Percentiles rank a stretch among this genome's conserved stretches.
Conservation (phyloP, 352 stramenopile species). For the Phytopythium kandeliae region DNA sequence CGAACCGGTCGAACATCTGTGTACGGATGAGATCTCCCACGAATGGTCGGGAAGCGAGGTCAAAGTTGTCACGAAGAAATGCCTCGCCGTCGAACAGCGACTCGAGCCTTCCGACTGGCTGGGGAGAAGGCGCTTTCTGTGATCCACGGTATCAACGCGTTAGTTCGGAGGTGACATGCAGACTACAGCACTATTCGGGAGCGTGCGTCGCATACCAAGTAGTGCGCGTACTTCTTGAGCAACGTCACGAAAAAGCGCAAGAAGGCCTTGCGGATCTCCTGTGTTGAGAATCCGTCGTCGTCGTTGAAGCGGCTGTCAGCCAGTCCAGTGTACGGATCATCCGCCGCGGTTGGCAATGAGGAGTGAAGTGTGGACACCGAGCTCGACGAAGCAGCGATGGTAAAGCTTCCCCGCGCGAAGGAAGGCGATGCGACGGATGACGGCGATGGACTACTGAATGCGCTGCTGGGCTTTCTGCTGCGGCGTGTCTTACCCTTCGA, state of each 20-base stretch:
- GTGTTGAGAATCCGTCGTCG: slow-evolving; percentile 57
- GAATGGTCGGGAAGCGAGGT: slow-evolving; percentile 53
- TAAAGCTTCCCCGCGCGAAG: slow-evolving; percentile 26
- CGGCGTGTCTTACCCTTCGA: slow-evolving; percentile 68
- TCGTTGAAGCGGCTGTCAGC: slow-evolving; percentile 69
- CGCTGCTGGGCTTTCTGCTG: slow-evolving; percentile 39
- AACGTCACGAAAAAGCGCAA: slow-evolving; percentile 79
- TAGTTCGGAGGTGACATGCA: background rate
- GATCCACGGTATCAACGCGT: background rate
- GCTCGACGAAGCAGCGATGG: slow-evolving; percentile 7
- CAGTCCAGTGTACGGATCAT: slow-evolving; percentile 36
- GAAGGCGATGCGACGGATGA: slow-evolving; percentile 19
- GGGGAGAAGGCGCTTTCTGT: slow-evolving; percentile 18
- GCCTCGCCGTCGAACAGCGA: slow-evolving; percentile 54
- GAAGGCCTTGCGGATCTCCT: slow-evolving; percentile 65
- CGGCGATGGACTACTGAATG: slow-evolving; percentile 26
- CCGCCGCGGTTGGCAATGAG: slow-evolving; percentile 7
- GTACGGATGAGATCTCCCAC: slow-evolving; percentile 56
- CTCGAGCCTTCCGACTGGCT: slow-evolving; percentile 24
- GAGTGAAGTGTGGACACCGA: background rate
- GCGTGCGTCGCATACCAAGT: slow-evolving; percentile 36
- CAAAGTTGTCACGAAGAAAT: slow-evolving; percentile 68
- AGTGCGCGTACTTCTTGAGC: slow-evolving; percentile 72
- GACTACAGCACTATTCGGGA: background rate
- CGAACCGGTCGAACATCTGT: slow-evolving; percentile 85